Evolutionary conservation across 2,329 filamentous ascomycete genomes (phyloP).

Genomic region (Talaromyces sp.): DNA sequence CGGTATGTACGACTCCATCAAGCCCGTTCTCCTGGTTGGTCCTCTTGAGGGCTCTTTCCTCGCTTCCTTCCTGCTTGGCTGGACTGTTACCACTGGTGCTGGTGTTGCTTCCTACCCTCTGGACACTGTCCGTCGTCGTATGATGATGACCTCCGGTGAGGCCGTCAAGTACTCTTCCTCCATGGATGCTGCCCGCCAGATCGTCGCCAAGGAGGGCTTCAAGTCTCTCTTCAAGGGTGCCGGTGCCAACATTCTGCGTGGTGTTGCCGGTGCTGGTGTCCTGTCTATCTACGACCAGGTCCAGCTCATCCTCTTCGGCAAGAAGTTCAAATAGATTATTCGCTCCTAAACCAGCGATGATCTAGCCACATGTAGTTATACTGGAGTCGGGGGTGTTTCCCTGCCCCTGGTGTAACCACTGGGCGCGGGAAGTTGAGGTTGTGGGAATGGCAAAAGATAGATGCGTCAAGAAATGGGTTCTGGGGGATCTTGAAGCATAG

Average conservation of each 20-base stretch:
- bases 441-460: conserved; percentile 47
- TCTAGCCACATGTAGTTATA: conserved; percentile 21
- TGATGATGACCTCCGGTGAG: conserved; percentile 98
- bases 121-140: conserved; percentile 99
- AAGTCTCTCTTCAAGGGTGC: conserved; percentile 99
- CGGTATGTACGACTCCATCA: conserved; percentile 99
- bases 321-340: conserved; percentile 81
- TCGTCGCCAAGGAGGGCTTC: conserved; percentile 94
- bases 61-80: conserved; percentile 97
- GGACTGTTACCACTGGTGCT: conserved; percentile 99
- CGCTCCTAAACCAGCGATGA: conserved; percentile 10
- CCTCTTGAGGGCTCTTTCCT: conserved; percentile 97
- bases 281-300: conserved; percentile 99
- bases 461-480: conserved; percentile 44
- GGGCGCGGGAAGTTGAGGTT: conserved; percentile 33
- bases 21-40: conserved; percentile 95
- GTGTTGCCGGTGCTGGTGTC: conserved; percentile 99
- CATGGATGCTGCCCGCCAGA: conserved; percentile 92
- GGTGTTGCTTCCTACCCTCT: conserved; percentile 99
- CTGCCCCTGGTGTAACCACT: conserved; percentile 29
- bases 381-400: conserved; percentile 30
- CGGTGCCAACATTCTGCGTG: conserved; percentile 99
- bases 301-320: conserved; percentile 99
- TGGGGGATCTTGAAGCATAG: conserved; percentile 48
- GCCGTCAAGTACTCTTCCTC: conserved; percentile 99